These are phyloP conservation scores for Aureobasidium sp. DNA, from an alignment of 2,329 filamentous ascomycete genomes.

Conservation along the genomic window DNA sequence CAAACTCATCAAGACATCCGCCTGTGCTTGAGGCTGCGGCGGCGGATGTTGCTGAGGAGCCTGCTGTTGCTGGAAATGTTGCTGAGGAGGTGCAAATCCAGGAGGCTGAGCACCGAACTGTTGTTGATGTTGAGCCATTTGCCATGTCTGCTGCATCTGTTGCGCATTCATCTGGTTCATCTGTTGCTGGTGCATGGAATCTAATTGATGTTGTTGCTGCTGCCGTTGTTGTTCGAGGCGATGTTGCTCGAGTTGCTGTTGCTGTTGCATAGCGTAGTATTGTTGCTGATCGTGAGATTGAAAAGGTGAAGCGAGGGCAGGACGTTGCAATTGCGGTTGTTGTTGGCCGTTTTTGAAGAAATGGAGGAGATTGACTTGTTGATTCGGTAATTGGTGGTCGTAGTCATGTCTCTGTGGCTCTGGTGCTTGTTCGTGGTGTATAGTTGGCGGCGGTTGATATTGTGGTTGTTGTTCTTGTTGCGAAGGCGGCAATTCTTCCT, in stretches of 20 bases:
- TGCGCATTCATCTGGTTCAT: not conserved
- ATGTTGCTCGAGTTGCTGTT: not conserved
- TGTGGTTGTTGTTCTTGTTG: constrained; percentile 15
- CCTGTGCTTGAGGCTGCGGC: not conserved
- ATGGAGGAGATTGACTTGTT: constrained; percentile 18
- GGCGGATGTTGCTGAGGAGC: not conserved
- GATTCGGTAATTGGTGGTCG: constrained; percentile 15
- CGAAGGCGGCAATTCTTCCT: constrained; percentile 14
- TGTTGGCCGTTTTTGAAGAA: constrained; percentile 20
- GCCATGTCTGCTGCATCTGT: not conserved
- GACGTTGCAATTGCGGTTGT: constrained; percentile 2
- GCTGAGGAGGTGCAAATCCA: not conserved
- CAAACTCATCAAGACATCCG: constrained; percentile 1
- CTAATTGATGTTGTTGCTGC: not conserved
- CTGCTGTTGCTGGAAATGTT: not conserved
- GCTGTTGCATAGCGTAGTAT: not conserved
- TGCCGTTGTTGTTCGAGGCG: not conserved
- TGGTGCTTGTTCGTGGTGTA: constrained; percentile 11
- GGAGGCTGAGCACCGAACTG: not conserved
- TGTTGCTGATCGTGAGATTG: not conserved
- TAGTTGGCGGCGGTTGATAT: constrained; percentile 8
- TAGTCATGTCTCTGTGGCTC: constrained; percentile 6
- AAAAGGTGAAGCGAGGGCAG: not conserved
- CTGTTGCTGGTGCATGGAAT: not conserved
- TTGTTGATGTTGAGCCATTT: not conserved